Percentiles rank a stretch among this genome's conserved stretches.
Conservation (phyloP, 805 yeast species). For the Yamadazyma tumulicola region DNA sequence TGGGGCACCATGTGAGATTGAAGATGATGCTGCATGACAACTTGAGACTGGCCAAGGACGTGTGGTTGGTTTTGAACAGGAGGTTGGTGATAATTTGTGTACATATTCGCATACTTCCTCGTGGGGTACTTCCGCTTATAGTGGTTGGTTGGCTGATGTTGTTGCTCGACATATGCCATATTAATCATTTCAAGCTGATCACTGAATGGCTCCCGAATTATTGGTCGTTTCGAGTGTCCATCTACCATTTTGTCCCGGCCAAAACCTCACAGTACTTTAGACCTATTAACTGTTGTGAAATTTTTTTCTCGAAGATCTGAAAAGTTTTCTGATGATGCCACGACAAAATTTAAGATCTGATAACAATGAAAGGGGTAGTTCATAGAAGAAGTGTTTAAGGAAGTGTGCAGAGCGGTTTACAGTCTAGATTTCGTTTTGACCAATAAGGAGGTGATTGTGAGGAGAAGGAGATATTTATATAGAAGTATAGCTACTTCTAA, state of each 20-base stretch:
- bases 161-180: slow-evolving; percentile 28
- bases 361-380: no score
- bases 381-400: no score
- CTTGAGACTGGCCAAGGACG: slow-evolving; percentile 1
- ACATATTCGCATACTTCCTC: neutral
- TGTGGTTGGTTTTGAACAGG: neutral
- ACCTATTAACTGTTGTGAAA: neutral
- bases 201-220: slow-evolving; percentile 30
- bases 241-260: neutral
- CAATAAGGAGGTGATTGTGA: no score
- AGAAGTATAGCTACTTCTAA: no score
- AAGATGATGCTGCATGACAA: neutral
- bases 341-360: no score
- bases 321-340: neutral
- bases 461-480: no score
- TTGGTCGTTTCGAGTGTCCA: slow-evolving; percentile 20
- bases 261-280: neutral
- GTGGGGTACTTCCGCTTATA: slow-evolving; percentile 9
- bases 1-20: neutral
- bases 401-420: no score
- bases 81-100: slow-evolving; percentile 1
- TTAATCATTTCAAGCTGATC: slow-evolving; percentile 31
- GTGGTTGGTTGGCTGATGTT: slow-evolving; percentile 25
- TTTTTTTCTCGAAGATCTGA: slow-evolving; percentile 1
- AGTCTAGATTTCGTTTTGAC: no score